Evolutionary conservation across 2,329 filamentous ascomycete species (phyloP), one percentile per base, ranked within the genome.

Genomic region (Exophiala bonariae): DNA sequence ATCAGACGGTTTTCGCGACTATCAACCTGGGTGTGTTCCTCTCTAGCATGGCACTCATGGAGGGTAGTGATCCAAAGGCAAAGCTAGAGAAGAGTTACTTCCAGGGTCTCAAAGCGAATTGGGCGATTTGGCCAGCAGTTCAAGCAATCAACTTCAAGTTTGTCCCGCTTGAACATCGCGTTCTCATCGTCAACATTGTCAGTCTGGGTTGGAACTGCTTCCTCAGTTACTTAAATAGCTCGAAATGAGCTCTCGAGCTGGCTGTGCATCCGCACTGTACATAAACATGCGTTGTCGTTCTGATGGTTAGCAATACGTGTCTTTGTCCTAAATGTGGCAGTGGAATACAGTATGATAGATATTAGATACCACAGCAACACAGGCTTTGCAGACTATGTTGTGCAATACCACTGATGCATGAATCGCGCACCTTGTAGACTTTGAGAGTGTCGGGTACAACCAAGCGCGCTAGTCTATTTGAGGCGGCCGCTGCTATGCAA

Each of bases 131-230:
- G 91, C 91, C 91, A 3, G 74, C 74, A 58, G 89, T 95, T 46
- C 91, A 96, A 73, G 75, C 85, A 44, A 77, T 85, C 63, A 96
- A 96, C 75, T 96, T 96, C 73, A 86, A 86, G 62, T 79, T 93
- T 55, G 80, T 96, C 54, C 91, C 91, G 39, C 74, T 95, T 54
- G 81, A 95, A 64, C 83, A 92, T 69, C 80, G 90, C 49, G 81
- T 96, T 33, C 72, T 96, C 59, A 85, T 95, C 52, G 91, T 95
- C 60, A 96, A 96, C 63, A 67, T 95, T 41, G 77, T 96, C 44
- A 87, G 79, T 50, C 69, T 87, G 58, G 83, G 77, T 46, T 81
- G 78, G 78, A 81, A 81, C 62, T 81, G 78, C 65, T 75, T 80
- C 60, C 65, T 81, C 46, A 79, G 76, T 61, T 72, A 75, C 61